These are phyloP conservation scores for Salix purpurea DNA, from an alignment of 345 rosid species.

Conservation along the genomic window DNA sequence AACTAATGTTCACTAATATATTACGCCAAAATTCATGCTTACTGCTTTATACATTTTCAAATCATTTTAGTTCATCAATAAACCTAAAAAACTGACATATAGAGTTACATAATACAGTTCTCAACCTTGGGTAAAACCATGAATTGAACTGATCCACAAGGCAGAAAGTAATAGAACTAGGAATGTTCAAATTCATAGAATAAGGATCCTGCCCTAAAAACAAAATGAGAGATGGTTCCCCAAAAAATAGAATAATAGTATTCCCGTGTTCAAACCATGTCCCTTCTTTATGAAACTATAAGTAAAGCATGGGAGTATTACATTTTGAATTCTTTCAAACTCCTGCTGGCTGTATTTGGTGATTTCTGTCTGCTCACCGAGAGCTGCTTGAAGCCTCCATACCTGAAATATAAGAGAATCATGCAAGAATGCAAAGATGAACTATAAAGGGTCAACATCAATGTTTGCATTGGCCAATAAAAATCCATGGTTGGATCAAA, in stretches of 20 bases:
- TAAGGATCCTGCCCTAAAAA: neutral
- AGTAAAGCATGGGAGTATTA: constrained; percentile 22
- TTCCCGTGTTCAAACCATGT: neutral
- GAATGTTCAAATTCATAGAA: neutral
- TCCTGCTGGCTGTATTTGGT: constrained; percentile 84
- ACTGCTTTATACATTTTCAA: neutral
- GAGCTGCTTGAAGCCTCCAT: constrained; percentile 98
- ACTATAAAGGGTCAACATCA: neutral
- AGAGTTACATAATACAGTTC: neutral
- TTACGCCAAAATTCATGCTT: neutral
- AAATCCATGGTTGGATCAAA: neutral
- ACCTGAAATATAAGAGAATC: constrained; percentile 41
- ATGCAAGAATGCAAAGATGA: neutral
- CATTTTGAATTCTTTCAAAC: constrained; percentile 91
- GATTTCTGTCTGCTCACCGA: constrained; percentile 92
- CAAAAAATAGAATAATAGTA: neutral
- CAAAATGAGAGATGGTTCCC: neutral
- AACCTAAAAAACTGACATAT: neutral
- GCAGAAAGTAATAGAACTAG: neutral
- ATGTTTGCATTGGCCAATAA: neutral
- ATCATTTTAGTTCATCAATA: neutral
- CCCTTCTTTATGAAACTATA: neutral
- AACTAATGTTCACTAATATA: neutral
- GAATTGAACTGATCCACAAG: neutral
- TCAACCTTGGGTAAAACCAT: neutral